phyloP scores from a whole-genome alignment of 2,329 filamentous ascomycete genomes.

The Eutypella sp. region DNA sequence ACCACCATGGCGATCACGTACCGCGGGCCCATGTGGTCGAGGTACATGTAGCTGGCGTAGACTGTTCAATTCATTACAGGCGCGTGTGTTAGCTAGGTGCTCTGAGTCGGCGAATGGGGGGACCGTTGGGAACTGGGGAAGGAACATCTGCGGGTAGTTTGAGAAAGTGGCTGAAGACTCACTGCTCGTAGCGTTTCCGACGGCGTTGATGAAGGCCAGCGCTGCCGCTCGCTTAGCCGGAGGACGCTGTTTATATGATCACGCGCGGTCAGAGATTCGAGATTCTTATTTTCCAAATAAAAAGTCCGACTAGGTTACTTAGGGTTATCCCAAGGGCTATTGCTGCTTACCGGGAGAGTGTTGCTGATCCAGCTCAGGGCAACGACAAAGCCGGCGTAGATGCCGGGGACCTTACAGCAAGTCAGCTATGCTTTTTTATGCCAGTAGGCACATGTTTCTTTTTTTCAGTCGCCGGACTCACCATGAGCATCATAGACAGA shows the following conservation, averaged over 20 bases:
- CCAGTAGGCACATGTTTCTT: too few relatives aligned
- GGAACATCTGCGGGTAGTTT: too few relatives aligned
- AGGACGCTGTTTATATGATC: slow-evolving; percentile 53
- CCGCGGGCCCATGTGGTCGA: slow-evolving; percentile 37
- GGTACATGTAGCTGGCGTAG: slow-evolving; percentile 66
- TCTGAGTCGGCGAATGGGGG: too few relatives aligned
- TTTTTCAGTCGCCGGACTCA: too few relatives aligned
- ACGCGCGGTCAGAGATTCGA: background rate
- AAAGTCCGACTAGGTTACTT: background rate
- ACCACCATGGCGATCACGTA: slow-evolving; percentile 60
- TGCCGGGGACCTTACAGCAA: slow-evolving; percentile 41
- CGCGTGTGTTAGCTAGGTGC: too few relatives aligned
- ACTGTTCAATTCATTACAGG: too few relatives aligned
- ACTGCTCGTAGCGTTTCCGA: slow-evolving; percentile 61
- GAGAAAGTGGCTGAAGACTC: background rate
- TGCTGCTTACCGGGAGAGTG: slow-evolving; percentile 49
- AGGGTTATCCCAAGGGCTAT: background rate
- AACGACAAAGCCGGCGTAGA: slow-evolving; percentile 65
- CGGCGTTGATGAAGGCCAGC: slow-evolving; percentile 70
- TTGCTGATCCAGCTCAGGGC: slow-evolving; percentile 71
- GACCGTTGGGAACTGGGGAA: too few relatives aligned
- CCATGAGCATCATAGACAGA: slow-evolving; percentile 68
- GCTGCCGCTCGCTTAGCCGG: slow-evolving; percentile 67
- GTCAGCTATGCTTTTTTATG: slow-evolving; percentile 8
- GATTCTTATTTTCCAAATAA: background rate